These are phyloP conservation scores for Yarrowia bubula DNA, from an alignment of 805 yeast genomes.

Conservation along the genomic window DNA sequence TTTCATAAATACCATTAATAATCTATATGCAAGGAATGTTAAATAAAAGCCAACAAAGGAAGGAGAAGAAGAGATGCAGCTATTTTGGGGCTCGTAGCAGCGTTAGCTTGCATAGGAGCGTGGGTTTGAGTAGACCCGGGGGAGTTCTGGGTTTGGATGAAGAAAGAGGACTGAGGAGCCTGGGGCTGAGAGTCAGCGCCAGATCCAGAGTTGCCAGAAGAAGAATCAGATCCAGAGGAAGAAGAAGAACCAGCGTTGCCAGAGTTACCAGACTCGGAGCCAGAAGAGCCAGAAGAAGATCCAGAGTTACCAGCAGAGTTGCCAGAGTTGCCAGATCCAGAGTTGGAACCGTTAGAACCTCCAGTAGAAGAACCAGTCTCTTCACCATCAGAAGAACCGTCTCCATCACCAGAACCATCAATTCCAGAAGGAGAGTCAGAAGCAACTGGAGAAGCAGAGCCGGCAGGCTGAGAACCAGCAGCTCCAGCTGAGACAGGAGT, in stretches of 20 bases:
- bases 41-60: constrained; percentile 19
- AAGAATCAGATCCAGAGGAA: not conserved
- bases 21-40: constrained; percentile 5
- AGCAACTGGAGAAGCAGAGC: not conserved
- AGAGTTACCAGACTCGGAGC: too few species aligned
- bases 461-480: not conserved
- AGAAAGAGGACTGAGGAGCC: not conserved
- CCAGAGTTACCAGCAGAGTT: too few species aligned
- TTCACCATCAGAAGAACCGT: too few species aligned
- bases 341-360: too few species aligned
- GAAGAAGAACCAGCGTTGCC: not conserved
- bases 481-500: not conserved
- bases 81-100: not conserved
- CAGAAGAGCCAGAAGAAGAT: too few species aligned
- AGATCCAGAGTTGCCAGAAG: not conserved
- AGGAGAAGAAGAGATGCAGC: constrained; percentile 9
- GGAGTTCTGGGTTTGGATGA: not conserved
- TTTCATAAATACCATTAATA: not conserved
- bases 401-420: not conserved
- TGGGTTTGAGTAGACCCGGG: not conserved
- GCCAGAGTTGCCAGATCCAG: too few species aligned
- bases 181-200: not conserved
- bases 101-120: constrained; percentile 6
- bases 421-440: not conserved
- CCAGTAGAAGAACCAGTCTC: too few species aligned